Evolutionary conservation across 495 filamentous ascomycete species (phyloP).

Genomic region (Penicillium diatomitis): DNA sequence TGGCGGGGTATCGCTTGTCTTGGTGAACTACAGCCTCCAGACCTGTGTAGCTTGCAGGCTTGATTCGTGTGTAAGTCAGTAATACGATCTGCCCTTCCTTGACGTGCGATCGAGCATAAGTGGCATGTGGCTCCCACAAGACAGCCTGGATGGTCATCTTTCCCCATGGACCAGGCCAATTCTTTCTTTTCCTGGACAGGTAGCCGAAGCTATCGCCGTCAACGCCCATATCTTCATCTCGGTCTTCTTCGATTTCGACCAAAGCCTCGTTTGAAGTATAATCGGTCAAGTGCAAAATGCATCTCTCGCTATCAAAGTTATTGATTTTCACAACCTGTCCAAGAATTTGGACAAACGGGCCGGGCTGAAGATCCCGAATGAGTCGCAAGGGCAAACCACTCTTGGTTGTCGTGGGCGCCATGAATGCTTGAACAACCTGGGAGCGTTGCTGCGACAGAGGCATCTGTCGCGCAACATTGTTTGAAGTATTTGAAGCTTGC

Average conservation of each 20-base stretch:
- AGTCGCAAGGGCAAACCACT: slow-evolving; percentile 45
- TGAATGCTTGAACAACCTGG: slow-evolving; percentile 8
- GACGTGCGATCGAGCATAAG: slow-evolving; percentile 45
- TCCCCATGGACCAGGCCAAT: slow-evolving; percentile 76
- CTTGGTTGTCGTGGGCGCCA: slow-evolving; percentile 4
- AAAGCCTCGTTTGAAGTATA: slow-evolving; percentile 66
- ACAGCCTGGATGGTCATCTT: slow-evolving; percentile 64
- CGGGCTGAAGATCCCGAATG: slow-evolving; percentile 52
- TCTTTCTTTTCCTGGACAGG: slow-evolving; percentile 16
- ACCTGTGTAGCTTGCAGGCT: slow-evolving; percentile 34
- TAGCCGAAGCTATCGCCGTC: slow-evolving; percentile 46
- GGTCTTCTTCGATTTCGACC: slow-evolving; percentile 40
- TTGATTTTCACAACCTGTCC: slow-evolving; percentile 68
- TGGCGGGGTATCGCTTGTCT: slow-evolving; percentile 44
- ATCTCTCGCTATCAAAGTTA: slow-evolving; percentile 33
- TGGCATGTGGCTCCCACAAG: slow-evolving; percentile 60
- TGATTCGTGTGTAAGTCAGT: slow-evolving; percentile 67
- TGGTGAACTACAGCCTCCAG: slow-evolving; percentile 67
- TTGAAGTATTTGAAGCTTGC: slow-evolving; percentile 4
- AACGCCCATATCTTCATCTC: slow-evolving; percentile 20
- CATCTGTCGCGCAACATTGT: not conserved
- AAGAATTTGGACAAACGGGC: slow-evolving; percentile 57
- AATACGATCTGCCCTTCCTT: slow-evolving; percentile 49
- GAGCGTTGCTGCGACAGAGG: not conserved
- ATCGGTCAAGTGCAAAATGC: slow-evolving; percentile 73